Percentiles rank a stretch among this genome's conserved stretches.
phyloP scores from a whole-genome alignment of 2,329 filamentous ascomycete species.

The Thelonectria blattea region DNA sequence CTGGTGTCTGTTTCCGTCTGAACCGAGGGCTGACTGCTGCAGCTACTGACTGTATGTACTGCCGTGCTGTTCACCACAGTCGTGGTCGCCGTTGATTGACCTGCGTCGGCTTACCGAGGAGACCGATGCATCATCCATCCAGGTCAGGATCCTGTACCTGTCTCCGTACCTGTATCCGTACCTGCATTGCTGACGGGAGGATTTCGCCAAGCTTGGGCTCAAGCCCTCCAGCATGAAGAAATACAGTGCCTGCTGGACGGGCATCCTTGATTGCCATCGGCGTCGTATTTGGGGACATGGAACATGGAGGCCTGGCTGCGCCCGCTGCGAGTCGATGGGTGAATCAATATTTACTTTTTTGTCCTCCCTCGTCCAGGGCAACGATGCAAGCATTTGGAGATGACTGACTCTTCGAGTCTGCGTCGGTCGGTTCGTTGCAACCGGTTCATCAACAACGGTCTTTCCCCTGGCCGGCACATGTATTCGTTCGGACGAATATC shows the following conservation, averaged over 20 bases:
- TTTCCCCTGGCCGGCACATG: background rate
- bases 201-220: background rate
- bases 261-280: background rate
- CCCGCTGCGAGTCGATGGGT: background rate
- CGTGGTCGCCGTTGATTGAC: constrained; percentile 1
- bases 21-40: background rate
- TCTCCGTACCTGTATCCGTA: no score
- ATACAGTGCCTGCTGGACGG: background rate
- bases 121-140: background rate
- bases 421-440: background rate
- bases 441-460: background rate
- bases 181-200: constrained; percentile 3
- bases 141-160: background rate
- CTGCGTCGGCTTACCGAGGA: background rate
- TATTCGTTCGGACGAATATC: background rate
- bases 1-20: background rate
- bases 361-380: background rate
- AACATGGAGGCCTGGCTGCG: background rate
- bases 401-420: background rate
- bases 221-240: constrained; percentile 3
- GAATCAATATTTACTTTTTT: background rate
- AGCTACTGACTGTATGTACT: constrained; percentile 7
- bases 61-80: background rate
- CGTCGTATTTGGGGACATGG: background rate
- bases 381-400: background rate